These are phyloP conservation scores for Stephanodiscus triporus DNA, from an alignment of 108 stramenopile genomes.

Conservation along the genomic window DNA sequence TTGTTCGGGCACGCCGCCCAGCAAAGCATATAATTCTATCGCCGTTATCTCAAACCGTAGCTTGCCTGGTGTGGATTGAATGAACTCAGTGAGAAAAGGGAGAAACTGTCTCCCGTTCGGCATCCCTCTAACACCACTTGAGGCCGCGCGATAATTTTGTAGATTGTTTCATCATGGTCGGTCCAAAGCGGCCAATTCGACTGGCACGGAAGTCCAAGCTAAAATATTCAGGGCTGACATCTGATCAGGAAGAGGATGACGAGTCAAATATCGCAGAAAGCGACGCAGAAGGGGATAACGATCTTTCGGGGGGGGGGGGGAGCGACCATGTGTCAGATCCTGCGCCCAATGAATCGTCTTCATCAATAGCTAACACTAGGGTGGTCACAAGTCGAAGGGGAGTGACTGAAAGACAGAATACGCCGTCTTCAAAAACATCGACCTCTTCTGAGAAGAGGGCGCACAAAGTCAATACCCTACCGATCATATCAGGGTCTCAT, in stretches of 20 bases:
- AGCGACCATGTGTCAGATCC: background rate
- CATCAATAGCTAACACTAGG: no score
- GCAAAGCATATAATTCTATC: no score
- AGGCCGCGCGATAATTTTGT: background rate
- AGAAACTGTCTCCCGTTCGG: background rate
- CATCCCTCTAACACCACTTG: background rate
- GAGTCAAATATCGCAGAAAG: background rate
- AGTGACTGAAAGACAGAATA: background rate
- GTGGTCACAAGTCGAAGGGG: background rate
- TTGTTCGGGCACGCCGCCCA: no score
- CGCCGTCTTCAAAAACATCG: background rate
- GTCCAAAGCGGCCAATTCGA: background rate
- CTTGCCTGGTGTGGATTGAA: background rate
- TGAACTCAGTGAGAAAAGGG: background rate
- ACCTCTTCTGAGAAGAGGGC: background rate
- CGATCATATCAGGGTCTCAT: background rate
- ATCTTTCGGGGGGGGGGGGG: background rate
- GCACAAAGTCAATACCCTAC: background rate
- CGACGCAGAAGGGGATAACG: background rate
- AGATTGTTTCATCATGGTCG: constrained; percentile 3
- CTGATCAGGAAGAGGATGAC: constrained; percentile 6
- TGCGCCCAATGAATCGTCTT: background rate
- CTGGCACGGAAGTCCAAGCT: background rate
- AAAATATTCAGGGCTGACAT: background rate
- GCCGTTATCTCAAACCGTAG: background rate